Percentiles rank a stretch among this genome's conserved stretches.
Conservation (phyloP, 2,329 filamentous ascomycete genomes). For the Diaporthe citrichinensis region DNA sequence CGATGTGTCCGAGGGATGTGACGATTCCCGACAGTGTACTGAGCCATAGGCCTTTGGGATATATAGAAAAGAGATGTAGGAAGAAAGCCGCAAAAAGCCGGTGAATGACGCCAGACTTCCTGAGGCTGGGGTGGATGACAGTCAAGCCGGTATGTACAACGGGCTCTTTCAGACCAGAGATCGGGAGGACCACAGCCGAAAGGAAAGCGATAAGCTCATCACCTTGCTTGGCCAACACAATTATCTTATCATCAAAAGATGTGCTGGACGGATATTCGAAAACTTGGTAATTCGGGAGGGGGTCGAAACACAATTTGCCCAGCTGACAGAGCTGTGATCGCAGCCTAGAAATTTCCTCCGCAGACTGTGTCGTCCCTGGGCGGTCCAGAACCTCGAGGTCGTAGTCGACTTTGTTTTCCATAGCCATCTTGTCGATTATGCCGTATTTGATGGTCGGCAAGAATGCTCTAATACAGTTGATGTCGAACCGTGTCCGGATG, state of each 20-base stretch:
- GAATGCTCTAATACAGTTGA: not conserved
- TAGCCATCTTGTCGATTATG: not conserved
- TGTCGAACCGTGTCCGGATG: too few species aligned
- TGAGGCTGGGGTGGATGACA: not conserved
- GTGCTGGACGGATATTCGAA: not conserved
- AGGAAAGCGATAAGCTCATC: not conserved
- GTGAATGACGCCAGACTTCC: slow-evolving; percentile 9
- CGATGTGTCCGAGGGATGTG: slow-evolving; percentile 17
- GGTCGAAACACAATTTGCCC: not conserved
- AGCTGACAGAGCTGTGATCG: not conserved
- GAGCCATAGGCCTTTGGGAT: not conserved
- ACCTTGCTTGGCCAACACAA: slow-evolving; percentile 4
- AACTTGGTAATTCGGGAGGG: slow-evolving; percentile 14
- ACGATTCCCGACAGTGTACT: slow-evolving; percentile 2
- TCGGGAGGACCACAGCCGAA: not conserved
- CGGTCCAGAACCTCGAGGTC: slow-evolving; percentile 12
- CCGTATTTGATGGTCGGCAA: not conserved
- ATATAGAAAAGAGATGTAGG: not conserved
- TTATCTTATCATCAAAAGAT: not conserved
- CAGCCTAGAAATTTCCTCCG: not conserved
- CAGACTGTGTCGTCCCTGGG: not conserved
- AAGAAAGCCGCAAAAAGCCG: slow-evolving; percentile 9
- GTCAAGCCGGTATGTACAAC: slow-evolving; percentile 20
- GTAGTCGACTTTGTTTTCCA: not conserved
- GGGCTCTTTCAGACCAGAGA: not conserved